phyloP scores from a whole-genome alignment of 805 yeast genomes.

The Cyberlindnera maritima region DNA sequence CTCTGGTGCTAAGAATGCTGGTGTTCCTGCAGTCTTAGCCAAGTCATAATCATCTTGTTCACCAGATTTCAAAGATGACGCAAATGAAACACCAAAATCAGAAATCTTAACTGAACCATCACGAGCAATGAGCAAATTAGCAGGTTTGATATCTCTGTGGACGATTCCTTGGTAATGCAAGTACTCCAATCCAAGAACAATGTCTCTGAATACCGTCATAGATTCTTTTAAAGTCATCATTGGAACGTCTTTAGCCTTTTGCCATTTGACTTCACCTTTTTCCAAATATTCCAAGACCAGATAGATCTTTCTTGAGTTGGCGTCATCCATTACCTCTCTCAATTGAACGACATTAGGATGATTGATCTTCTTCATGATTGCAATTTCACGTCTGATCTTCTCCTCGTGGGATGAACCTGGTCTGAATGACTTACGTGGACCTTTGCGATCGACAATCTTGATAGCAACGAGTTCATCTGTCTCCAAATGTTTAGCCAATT shows the following conservation, averaged over 20 bases:
- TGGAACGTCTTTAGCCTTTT: conserved; percentile 54
- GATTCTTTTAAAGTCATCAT: conserved; percentile 64
- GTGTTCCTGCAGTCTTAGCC: conserved; percentile 97
- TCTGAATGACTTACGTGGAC: conserved; percentile 38
- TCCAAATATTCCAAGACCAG: conserved; percentile 87
- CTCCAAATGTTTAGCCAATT: conserved; percentile 76
- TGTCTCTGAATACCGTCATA: conserved; percentile 75
- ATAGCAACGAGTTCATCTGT: conserved; percentile 77
- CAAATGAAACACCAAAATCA: conserved; percentile 96
- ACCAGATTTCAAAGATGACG: conserved; percentile 38
- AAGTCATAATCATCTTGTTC: conserved; percentile 73
- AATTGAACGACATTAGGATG: conserved; percentile 92
- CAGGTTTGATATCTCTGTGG: conserved; percentile 95
- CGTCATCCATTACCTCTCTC: conserved; percentile 85
- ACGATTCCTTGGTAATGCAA: conserved; percentile 87
- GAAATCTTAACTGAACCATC: conserved; percentile 82
- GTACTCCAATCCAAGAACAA: conserved; percentile 84
- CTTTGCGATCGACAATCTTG: conserved; percentile 81
- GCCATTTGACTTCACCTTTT: conserved; percentile 91
- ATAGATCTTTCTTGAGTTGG: conserved; percentile 78
- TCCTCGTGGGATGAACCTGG: conserved; percentile 56
- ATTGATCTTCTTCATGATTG: conserved; percentile 86
- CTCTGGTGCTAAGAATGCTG: conserved; percentile 96
- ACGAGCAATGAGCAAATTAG: conserved; percentile 71
- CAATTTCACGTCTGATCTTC: conserved; percentile 80